phyloP scores from a whole-genome alignment of 176 grass and related monocot species.

The Triticum urartu region DNA sequence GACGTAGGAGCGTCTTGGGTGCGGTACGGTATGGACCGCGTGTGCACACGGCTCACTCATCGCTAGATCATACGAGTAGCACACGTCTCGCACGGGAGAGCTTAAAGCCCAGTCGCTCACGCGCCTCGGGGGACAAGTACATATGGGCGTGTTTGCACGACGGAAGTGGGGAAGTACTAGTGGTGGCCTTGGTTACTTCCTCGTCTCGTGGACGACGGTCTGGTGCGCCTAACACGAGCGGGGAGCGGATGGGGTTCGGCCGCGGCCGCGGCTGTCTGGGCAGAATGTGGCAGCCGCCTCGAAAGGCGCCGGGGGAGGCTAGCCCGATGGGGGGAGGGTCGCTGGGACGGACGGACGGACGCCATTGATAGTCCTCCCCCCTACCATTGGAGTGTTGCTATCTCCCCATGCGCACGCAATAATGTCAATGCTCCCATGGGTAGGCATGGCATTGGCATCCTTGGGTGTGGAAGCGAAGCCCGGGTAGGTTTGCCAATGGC shows the following conservation, averaged over 20 bases:
- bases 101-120: background rate
- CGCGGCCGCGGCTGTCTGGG: slow-evolving; percentile 38
- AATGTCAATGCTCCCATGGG: slow-evolving; percentile 33
- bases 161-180: background rate
- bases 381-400: slow-evolving; percentile 20
- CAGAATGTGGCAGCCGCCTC: slow-evolving; percentile 38
- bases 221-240: slow-evolving; percentile 11
- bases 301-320: slow-evolving; percentile 34
- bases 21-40: background rate
- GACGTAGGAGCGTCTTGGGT: background rate
- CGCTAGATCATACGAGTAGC: background rate
- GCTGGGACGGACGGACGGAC: background rate
- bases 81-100: background rate
- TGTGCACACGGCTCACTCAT: background rate
- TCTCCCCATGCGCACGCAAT: slow-evolving; percentile 6
- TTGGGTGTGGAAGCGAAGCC: slow-evolving; percentile 30
- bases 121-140: slow-evolving; percentile 2
- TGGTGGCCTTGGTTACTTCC: background rate
- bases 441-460: slow-evolving; percentile 18
- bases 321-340: slow-evolving; percentile 23
- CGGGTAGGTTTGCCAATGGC: slow-evolving; percentile 6
- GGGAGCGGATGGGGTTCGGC: slow-evolving; percentile 22
- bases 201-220: slow-evolving; percentile 21
- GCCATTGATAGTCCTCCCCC: background rate
- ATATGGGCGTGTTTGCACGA: slow-evolving; percentile 16